phyloP scores from a whole-genome alignment of 2,329 filamentous ascomycete genomes.

The Xylariaceae sp. region DNA sequence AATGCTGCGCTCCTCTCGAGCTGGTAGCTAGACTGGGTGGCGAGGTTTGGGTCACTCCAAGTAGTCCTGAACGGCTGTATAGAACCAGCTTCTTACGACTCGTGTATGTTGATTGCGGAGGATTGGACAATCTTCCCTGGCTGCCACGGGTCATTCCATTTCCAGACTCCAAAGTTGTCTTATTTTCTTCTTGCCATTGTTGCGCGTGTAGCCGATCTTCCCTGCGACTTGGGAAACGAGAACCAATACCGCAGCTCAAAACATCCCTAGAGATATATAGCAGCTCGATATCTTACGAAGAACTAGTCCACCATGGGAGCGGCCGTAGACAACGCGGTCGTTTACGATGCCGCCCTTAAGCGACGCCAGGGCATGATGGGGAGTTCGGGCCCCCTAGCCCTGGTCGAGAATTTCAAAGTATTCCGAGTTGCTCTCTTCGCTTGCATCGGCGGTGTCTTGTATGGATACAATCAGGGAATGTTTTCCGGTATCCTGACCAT shows the following conservation, averaged over 20 bases:
- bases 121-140: neutral
- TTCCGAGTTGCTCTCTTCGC: slow-evolving; percentile 57
- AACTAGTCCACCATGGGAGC: slow-evolving; percentile 13
- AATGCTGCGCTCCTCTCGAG: neutral
- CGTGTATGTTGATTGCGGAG: neutral
- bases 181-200: neutral
- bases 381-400: slow-evolving; percentile 36
- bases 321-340: slow-evolving; percentile 30
- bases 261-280: neutral
- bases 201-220: no score
- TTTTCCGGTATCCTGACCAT: slow-evolving; percentile 64
- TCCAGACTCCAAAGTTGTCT: neutral
- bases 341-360: slow-evolving; percentile 39
- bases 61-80: neutral
- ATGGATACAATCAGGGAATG: slow-evolving; percentile 73
- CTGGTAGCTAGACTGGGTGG: neutral
- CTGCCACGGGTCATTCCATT: neutral
- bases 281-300: neutral
- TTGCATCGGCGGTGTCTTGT: slow-evolving; percentile 56
- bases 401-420: slow-evolving; percentile 56
- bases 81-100: neutral
- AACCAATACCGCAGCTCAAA: neutral
- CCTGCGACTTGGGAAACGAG: neutral
- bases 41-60: neutral
- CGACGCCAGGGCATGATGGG: slow-evolving; percentile 40